Base-by-base conservation (phyloP, 176 grass and related monocot species). In the Thinopyrum elongatum region DNA sequence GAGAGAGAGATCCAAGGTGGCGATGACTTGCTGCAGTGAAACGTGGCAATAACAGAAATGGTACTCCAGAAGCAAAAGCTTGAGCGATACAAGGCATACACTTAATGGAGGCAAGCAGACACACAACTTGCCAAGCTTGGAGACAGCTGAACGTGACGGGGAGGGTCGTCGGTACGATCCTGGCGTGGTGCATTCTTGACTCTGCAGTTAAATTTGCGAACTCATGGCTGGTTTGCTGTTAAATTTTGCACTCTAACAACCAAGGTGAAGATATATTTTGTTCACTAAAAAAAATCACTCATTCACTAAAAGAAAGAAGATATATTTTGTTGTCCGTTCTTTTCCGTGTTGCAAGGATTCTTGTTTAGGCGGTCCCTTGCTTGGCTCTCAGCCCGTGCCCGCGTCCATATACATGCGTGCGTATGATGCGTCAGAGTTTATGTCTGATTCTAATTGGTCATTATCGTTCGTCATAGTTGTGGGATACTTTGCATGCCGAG, bases 11-110 rank as follows among this genome's bases (percentile, higher is more conserved):
- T 42, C 11, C 9, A 42, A 36, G 78, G 78, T 23, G 71, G 19
- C 21, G 51, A 90, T 82, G 80, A 80, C 89, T 87, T 87, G 89
- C 84, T 19, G 80, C 65, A 86, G 80, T 58, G 74, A 90, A 90
- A 73, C 44, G 30, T 65, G 79, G 88, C 62, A 63, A 78, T 65
- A 86, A 90, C 84, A 41, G 79, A 83, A 82, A 86, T 46, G 65
- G 33, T 76, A 67, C 58, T 53, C 66, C 82, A 41, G 58, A 80
- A 85, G 87, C 68, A 65, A 89, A 80, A 64, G 6, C 22, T n/a
- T 27, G 30, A 39, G 76, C 34, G 38, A 51, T 81, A 21, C 63
- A 68, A 82, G 28, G 11, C 39, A 74, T 28, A 62, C 27, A 84
- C 23, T 65, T 26, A 42, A 31, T 23, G 49, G 58, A 28, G 23